Percentiles rank a stretch among this genome's conserved stretches.
Evolutionary conservation across 768 basidiomycete genomes (phyloP).

Genomic region (Mrakia frigida): DNA sequence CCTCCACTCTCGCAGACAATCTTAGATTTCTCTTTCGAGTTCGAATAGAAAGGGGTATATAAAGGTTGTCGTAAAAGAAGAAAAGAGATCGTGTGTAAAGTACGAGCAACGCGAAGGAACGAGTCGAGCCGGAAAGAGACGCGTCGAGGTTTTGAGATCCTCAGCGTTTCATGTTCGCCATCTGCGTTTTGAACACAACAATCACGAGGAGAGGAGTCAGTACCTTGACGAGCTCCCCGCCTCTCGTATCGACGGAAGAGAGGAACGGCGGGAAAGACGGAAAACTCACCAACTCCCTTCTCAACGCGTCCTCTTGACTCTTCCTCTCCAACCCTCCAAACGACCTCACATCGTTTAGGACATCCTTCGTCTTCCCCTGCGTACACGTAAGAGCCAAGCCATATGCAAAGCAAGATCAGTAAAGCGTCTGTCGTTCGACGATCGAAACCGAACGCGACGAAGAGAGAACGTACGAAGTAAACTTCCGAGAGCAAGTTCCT

Average conservation of each 20-base stretch:
- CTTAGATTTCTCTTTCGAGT: too few species aligned
- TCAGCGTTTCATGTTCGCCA: too few species aligned
- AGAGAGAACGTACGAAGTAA: conserved; percentile 36
- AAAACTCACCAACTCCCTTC: conserved; percentile 29
- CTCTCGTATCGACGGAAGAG: not conserved
- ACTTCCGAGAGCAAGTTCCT: conserved; percentile 64
- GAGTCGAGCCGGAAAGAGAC: too few species aligned
- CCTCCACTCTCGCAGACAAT: too few species aligned
- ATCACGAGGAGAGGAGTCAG: too few species aligned
- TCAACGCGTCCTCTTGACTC: conserved; percentile 25
- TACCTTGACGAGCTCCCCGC: too few species aligned
- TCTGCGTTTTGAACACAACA: not conserved
- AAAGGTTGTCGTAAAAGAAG: too few species aligned
- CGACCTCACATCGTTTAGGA: conserved; percentile 85
- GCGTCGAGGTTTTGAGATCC: too few species aligned
- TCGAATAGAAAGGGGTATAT: too few species aligned
- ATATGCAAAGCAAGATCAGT: not conserved
- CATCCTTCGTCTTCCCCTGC: conserved; percentile 93
- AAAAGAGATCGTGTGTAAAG: too few species aligned
- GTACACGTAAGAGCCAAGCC: conserved; percentile 62
- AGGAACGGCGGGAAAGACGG: not conserved
- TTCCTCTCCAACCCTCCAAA: conserved; percentile 59
- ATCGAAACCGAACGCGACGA: not conserved
- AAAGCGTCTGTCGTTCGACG: not conserved
- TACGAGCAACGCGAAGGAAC: too few species aligned